phyloP scores from a whole-genome alignment of 2,329 filamentous ascomycete genomes.

The Lasiodiplodia sp. region DNA sequence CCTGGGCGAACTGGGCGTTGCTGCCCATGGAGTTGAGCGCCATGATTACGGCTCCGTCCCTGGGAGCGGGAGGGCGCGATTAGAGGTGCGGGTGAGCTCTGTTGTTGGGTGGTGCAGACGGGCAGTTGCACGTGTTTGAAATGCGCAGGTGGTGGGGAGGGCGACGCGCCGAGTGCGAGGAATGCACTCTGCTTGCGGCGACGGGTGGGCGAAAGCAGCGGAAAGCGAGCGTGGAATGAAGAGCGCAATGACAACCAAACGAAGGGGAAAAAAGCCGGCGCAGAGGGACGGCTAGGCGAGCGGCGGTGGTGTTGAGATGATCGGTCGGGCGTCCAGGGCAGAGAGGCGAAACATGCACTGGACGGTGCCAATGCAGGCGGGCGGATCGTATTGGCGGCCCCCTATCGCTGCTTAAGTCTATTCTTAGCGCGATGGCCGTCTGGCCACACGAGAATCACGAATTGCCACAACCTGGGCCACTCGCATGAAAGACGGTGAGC shows the following conservation, averaged over 20 bases:
- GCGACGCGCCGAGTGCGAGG: slow-evolving; percentile 10
- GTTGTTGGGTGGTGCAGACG: slow-evolving; percentile 38
- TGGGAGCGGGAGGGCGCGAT: slow-evolving; percentile 33
- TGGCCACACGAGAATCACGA: slow-evolving; percentile 27
- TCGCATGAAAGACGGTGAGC: slow-evolving; percentile 14
- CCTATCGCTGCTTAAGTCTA: slow-evolving; percentile 28
- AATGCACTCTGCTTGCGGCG: slow-evolving; percentile 24
- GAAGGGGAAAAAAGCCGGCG: slow-evolving; percentile 21
- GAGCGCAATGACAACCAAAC: slow-evolving; percentile 26
- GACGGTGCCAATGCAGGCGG: slow-evolving; percentile 22
- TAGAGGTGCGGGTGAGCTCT: background rate
- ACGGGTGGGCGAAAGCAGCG: slow-evolving; percentile 35
- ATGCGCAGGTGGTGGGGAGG: slow-evolving; percentile 17
- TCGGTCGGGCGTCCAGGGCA: slow-evolving; percentile 24
- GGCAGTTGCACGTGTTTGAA: slow-evolving; percentile 28
- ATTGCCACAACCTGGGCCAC: slow-evolving; percentile 14
- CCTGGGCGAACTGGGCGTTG: slow-evolving; percentile 72
- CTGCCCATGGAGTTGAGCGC: slow-evolving; percentile 59
- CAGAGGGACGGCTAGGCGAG: slow-evolving; percentile 30
- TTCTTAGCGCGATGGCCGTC: slow-evolving; percentile 15
- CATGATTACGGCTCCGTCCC: slow-evolving; percentile 58
- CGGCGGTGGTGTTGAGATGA: slow-evolving; percentile 26
- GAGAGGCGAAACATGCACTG: slow-evolving; percentile 26
- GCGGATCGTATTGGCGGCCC: slow-evolving; percentile 21
- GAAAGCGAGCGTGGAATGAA: slow-evolving; percentile 35